These are phyloP conservation scores for Coniophora puteana DNA, from an alignment of 1,284 basidiomycete species.

Conservation along the genomic window DNA sequence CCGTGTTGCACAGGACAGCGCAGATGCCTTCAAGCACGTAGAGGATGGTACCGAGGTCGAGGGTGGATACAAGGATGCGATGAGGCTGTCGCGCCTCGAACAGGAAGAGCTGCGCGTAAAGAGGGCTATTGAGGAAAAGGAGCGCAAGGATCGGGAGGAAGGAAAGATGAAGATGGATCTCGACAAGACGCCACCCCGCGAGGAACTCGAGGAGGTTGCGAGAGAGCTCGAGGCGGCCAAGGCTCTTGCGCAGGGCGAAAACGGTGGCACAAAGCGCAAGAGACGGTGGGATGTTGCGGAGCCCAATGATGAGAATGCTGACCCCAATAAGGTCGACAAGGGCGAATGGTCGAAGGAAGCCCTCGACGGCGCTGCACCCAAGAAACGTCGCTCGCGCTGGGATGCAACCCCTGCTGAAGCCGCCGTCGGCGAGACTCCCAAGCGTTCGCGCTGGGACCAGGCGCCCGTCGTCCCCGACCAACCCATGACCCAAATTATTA, in stretches of 20 bases:
- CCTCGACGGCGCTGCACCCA: constrained; percentile 68
- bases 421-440: constrained; percentile 56
- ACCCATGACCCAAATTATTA: constrained; percentile 75
- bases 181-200: constrained; percentile 84
- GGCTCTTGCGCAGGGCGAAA: constrained; percentile 35
- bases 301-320: constrained; percentile 55
- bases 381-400: constrained; percentile 93
- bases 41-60: constrained; percentile 69
- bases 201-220: constrained; percentile 67
- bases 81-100: constrained; percentile 90
- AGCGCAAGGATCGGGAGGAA: constrained; percentile 75
- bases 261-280: constrained; percentile 68
- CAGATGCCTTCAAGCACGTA: constrained; percentile 70
- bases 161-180: constrained; percentile 80
- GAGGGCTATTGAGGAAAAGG: constrained; percentile 85
- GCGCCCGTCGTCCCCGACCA: constrained; percentile 58
- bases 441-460: constrained; percentile 96
- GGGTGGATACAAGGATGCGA: constrained; percentile 94
- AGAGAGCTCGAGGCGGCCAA: constrained; percentile 61
- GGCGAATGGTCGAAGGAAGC: constrained; percentile 75
- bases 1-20: constrained; percentile 73
- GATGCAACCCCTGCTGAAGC: constrained; percentile 81
- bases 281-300: constrained; percentile 85
- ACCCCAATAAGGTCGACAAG: constrained; percentile 52
- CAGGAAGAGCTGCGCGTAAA: constrained; percentile 89